These are phyloP conservation scores for Coffea eugenioides DNA, from an alignment of 257 asterid genomes.

Conservation along the genomic window DNA sequence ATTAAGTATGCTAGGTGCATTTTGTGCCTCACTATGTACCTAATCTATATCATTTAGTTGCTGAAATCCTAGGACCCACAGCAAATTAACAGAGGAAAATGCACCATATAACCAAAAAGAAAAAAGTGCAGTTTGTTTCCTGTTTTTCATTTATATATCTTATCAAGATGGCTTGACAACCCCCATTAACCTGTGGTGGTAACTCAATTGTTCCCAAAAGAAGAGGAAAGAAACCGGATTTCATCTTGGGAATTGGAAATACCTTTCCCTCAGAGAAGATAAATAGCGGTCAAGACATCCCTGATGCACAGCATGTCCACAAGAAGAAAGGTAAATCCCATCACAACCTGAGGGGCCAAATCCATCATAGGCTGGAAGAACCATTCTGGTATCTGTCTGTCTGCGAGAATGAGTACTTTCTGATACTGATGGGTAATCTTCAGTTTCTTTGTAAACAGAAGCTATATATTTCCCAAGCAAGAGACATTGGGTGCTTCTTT, in stretches of 20 bases:
- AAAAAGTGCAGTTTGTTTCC: not conserved
- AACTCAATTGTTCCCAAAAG: slow-evolving; percentile 1
- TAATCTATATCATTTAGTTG: not conserved
- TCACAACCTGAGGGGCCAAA: slow-evolving; percentile 69
- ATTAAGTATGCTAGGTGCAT: not conserved
- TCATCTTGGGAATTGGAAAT: slow-evolving; percentile 5
- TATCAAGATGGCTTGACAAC: not conserved
- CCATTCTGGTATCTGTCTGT: slow-evolving; percentile 35
- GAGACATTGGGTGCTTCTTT: slow-evolving; percentile 43
- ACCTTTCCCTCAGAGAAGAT: slow-evolving; percentile 92
- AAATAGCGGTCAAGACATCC: slow-evolving; percentile 93
- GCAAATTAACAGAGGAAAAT: not conserved
- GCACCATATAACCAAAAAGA: not conserved
- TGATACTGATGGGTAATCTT: slow-evolving; percentile 60
- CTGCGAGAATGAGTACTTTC: slow-evolving; percentile 34
- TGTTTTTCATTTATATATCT: not conserved
- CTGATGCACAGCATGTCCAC: slow-evolving; percentile 99
- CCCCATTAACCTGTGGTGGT: not conserved
- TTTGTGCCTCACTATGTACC: not conserved
- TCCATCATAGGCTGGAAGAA: slow-evolving; percentile 45
- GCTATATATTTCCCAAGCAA: slow-evolving; percentile 83
- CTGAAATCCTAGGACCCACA: not conserved
- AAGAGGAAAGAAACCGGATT: not conserved
- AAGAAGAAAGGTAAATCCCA: slow-evolving; percentile 85
- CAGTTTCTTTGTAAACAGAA: slow-evolving; percentile 58